Evolutionary conservation across 495 filamentous ascomycete species (phyloP).

Genomic region (Rusavskia elegans): DNA sequence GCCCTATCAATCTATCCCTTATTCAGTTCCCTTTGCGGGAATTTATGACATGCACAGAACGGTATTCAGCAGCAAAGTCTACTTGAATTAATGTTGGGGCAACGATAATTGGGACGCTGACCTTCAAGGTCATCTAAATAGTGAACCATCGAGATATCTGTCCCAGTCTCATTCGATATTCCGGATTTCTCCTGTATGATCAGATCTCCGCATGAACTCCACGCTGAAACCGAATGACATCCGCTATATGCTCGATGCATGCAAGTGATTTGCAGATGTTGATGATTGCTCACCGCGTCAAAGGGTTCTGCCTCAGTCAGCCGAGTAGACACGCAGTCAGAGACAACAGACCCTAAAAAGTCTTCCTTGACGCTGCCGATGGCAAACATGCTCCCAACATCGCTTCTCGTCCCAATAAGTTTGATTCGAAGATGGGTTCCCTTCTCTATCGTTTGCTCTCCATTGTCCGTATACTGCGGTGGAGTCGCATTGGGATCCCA

Average conservation of each 20-base stretch:
- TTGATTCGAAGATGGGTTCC: constrained; percentile 87
- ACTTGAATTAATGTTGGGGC: too few species aligned
- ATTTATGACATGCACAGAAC: not conserved
- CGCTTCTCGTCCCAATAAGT: constrained; percentile 78
- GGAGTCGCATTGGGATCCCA: constrained; percentile 84
- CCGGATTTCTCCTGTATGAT: too few species aligned
- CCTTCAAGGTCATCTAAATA: too few species aligned
- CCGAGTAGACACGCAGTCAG: not conserved
- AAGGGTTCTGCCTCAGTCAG: constrained; percentile 9
- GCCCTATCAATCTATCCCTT: not conserved
- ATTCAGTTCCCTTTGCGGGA: not conserved
- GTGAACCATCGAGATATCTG: not conserved
- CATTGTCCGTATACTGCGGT: constrained; percentile 70
- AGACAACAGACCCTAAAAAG: constrained; percentile 32
- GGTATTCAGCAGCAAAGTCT: too few species aligned
- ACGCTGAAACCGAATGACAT: not conserved
- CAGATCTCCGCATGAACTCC: not conserved
- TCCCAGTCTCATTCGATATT: not conserved
- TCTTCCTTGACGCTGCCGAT: constrained; percentile 95
- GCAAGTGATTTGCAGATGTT: not conserved
- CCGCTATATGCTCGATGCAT: not conserved
- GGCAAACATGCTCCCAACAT: constrained; percentile 86
- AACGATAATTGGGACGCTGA: too few species aligned
- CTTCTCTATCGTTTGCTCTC: constrained; percentile 84
- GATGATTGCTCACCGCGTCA: not conserved